Evolutionary conservation across 2,329 filamentous ascomycete species (phyloP), one percentile per base, ranked within the genome.

Genomic region (Penicillium sclerotiorum): DNA sequence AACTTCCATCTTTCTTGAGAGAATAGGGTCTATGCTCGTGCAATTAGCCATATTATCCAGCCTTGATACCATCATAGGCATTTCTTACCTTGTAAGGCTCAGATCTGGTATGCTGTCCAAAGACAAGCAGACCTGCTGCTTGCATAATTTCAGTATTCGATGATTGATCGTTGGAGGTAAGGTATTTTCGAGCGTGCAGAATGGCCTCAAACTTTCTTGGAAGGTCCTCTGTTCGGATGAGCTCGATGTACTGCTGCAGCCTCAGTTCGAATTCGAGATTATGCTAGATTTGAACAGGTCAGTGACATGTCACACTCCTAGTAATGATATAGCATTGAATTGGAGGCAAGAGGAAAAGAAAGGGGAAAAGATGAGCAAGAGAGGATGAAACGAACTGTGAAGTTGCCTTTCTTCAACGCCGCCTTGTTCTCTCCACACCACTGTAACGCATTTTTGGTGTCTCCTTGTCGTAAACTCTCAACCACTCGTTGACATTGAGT

Each of bases 341-440:
- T n/a, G n/a, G n/a, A n/a, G n/a, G n/a, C n/a, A n/a, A n/a, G n/a
- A n/a, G n/a, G n/a, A n/a, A n/a, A n/a, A n/a, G n/a, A n/a, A n/a
- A n/a, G n/a, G n/a, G n/a, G n/a, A n/a, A n/a, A n/a, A n/a, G n/a
- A n/a, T n/a, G n/a, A n/a, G n/a, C n/a, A n/a, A n/a, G n/a, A n/a
- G n/a, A n/a, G n/a, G n/a, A n/a, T n/a, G n/a, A n/a, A n/a, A n/a
- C n/a, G n/a, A n/a, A n/a, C n/a, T n/a, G n/a, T n/a, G n/a, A n/a
- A n/a, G n/a, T n/a, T n/a, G 72, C 89, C 87, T 78, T 94, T 95
- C 66, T 91, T 89, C 52, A 99, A 75, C 55, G 92, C 88, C 63
- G 93, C 92, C 72, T 95, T 94, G 71, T 96, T 96, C 64, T 97
- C 93, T 13, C 80, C 83, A 69, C 94, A 96, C 94, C 94, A 99